Conservation (phyloP, 768 basidiomycete species). For the Serendipita sp. region DNA sequence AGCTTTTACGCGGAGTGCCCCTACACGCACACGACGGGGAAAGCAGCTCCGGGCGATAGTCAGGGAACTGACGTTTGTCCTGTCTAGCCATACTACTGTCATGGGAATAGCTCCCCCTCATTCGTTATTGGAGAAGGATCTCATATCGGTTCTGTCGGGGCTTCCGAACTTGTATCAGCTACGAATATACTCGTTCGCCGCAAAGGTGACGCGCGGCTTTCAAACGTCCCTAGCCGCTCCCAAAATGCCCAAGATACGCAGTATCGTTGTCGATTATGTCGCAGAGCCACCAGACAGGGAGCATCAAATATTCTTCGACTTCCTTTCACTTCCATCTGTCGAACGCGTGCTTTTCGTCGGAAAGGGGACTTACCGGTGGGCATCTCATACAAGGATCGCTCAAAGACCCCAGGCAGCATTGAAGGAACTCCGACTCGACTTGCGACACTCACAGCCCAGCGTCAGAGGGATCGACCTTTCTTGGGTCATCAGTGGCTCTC, state of each 20-base stretch:
- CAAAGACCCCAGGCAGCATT: not conserved
- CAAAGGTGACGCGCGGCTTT: not conserved
- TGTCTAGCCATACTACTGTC: not conserved
- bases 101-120: not conserved
- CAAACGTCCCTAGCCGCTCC: not conserved
- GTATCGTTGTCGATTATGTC: not conserved
- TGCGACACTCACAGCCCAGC: constrained; percentile 1
- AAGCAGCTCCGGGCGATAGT: not conserved
- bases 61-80: not conserved
- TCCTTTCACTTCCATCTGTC: not conserved
- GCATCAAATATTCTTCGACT: constrained; percentile 1
- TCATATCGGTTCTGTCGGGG: not conserved
- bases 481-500: not conserved
- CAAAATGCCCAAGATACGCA: not conserved
- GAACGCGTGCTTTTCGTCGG: not conserved
- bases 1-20: not conserved
- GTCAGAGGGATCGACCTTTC: not conserved
- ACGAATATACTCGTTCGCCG: not conserved
- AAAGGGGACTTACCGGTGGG: not conserved
- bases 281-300: constrained; percentile 2
- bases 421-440: not conserved
- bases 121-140: not conserved
- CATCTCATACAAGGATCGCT: not conserved
- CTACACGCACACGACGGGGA: not conserved
- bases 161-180: not conserved